phyloP scores from a whole-genome alignment of 305 asterid species.

The Fraxinus latifolia region DNA sequence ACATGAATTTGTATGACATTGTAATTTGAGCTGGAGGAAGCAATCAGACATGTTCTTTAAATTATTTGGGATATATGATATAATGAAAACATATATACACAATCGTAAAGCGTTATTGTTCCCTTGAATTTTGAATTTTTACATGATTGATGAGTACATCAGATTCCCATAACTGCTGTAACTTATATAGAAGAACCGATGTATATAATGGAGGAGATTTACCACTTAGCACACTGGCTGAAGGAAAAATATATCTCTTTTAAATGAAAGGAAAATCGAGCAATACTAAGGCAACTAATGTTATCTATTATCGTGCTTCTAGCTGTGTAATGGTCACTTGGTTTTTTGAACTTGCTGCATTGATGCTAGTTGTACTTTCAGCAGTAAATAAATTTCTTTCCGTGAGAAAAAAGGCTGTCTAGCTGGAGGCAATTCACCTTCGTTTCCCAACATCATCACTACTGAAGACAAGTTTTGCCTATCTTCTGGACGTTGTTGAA shows the following conservation, averaged over 20 bases:
- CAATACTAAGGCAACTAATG: background rate
- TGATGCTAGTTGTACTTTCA: conserved; percentile 23
- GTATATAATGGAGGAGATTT: background rate
- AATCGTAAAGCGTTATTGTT: background rate
- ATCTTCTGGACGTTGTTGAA: conserved; percentile 41
- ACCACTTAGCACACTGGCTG: background rate
- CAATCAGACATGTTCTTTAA: background rate
- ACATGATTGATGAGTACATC: background rate
- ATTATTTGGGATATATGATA: background rate
- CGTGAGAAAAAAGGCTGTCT: conserved; percentile 45
- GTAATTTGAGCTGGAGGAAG: background rate
- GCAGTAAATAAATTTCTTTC: conserved; percentile 19
- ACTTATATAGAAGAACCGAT: background rate
- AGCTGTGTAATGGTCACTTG: conserved; percentile 31
- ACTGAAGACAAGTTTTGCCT: conserved; percentile 53
- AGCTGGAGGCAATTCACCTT: conserved; percentile 36
- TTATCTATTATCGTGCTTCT: conserved; percentile 25
- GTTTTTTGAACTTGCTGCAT: conserved; percentile 26
- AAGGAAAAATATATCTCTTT: background rate
- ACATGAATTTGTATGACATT: background rate
- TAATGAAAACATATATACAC: too few relatives aligned
- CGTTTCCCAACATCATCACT: conserved; percentile 44
- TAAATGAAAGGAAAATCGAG: background rate
- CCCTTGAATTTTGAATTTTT: background rate
- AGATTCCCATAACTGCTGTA: background rate